Percentiles rank a stretch among this genome's conserved stretches.
Conservation (phyloP, 2,329 filamentous ascomycete genomes). For the Davidsoniella australis region DNA sequence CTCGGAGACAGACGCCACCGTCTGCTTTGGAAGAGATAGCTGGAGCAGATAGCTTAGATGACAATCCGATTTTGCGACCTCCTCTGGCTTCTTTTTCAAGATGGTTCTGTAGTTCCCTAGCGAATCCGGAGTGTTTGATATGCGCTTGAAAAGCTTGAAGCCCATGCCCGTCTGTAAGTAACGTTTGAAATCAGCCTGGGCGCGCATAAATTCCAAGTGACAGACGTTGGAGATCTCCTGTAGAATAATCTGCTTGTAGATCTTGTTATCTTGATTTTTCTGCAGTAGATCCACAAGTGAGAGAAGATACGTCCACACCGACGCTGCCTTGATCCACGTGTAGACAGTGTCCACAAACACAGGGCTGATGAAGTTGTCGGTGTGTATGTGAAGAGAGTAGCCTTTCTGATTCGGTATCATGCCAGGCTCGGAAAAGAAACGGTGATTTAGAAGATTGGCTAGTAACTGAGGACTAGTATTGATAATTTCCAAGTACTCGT, state of each 20-base stretch:
- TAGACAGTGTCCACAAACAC: conserved; percentile 27
- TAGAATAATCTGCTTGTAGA: conserved; percentile 20
- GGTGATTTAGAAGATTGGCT: conserved; percentile 19
- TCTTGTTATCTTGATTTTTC: conserved; percentile 16
- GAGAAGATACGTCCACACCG: conserved; percentile 25
- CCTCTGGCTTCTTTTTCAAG: conserved; percentile 26
- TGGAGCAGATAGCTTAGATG: conserved; percentile 26
- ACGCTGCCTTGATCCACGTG: conserved; percentile 19
- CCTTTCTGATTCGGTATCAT: conserved; percentile 29
- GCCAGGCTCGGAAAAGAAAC: conserved; percentile 25
- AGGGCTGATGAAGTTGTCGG: conserved; percentile 25
- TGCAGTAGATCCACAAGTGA: conserved; percentile 22
- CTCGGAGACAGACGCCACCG: conserved; percentile 25
- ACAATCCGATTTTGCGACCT: conserved; percentile 21
- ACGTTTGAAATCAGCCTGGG: conserved; percentile 25
- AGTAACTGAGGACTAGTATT: conserved; percentile 20
- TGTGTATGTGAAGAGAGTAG: conserved; percentile 20
- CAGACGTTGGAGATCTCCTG: conserved; percentile 30
- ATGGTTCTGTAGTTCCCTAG: conserved; percentile 21
- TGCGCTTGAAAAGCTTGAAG: conserved; percentile 25
- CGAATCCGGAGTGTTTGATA: conserved; percentile 21
- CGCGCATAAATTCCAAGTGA: conserved; percentile 25
- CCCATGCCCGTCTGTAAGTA: conserved; percentile 22
- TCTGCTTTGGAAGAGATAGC: conserved; percentile 25
- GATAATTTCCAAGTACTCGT: conserved; percentile 22